Evolutionary conservation across 2,329 filamentous ascomycete species (phyloP), one percentile per base, ranked within the genome.

Genomic region (Aspergillus sp.): DNA sequence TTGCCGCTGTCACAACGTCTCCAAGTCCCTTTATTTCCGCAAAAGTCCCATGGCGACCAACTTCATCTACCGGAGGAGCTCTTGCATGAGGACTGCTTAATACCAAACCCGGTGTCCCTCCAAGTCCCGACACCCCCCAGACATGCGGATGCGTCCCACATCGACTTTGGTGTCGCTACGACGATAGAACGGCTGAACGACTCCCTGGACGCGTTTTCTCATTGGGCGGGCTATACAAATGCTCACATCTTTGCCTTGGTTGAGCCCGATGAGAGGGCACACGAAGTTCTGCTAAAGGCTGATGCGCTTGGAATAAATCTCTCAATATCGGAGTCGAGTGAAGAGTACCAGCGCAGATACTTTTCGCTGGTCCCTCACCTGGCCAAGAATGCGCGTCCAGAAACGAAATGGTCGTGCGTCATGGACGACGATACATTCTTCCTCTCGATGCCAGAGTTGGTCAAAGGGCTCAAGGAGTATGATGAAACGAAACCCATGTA

Each of bases 361-460:
- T 87, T 87, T 68, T 79, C 83, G 12, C 78, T 87, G 12, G 71
- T 87, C 8, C 75, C 80, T 28, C 77, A 83, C 39, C 78, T 87
- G 61, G 72, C 84, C 23, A 69, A 77, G 23, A 74, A 80, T 53
- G 70, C 76, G 32, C 78, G 74, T 9, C 71, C 79, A 0, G 67
- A 77, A 13, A 85, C 84, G 0, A 74, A 77, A 32, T 88, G 86
- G 85, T 79, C 81, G 13, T 82, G 80, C 49, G 76, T 88, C 52
- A 80, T 88, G 39, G 85, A 88, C 67, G 86, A 88, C 67, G 86
- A 88, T 66, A 88, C 86, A 1, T 88, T 88, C 71, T 87, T 87
- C 70, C 80, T 83, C 2, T 84, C 82, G 2, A 79, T 88, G 48
- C 71, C 81, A 55, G 77, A 78, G 0, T 74, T 88, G 15, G 76